Base-by-base conservation (phyloP, 1,284 basidiomycete genomes). In the Rhodotorula sp. region DNA sequence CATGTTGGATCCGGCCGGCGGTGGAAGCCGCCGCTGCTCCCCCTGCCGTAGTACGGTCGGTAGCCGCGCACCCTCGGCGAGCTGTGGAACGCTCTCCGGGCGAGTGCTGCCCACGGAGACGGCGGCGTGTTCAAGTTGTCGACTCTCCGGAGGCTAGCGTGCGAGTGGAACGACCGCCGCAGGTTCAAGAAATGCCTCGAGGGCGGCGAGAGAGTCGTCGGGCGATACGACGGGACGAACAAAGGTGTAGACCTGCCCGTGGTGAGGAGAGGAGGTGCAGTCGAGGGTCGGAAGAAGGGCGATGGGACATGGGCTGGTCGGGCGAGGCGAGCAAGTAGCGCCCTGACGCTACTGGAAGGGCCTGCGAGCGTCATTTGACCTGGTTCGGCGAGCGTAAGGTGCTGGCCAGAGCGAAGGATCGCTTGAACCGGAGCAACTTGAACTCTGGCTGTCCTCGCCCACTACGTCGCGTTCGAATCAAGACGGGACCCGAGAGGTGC, bases 31-130 rank as follows among this genome's bases (percentile, higher is more conserved):
- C 62, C 49, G 18, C 49, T 51, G 3, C 62, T 23, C 0, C 58
- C 54, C 5, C 62, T 46, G 7, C 61, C 65, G 56, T 61, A 58
- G 58, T 71, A 71, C 12, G 65, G 61, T 20, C 69, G 34, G 31
- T 51, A 46, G 5, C 60, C 64, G 1, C 57, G 39, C 46, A 6
- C 4, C 3, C 23, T 0, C 0, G 64, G 39, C 4, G 56, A 31
- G 1, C 61, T 29, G 14, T 48, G 12, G 61, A 70, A 67, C 0
- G 56, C 20, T 3, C 69, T 48, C 39, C 46, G 31, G 6, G 43
- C n/a, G 21, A 48, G 34, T 21, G n/a, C 12, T 10, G 21, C 8
- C 7, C 18, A 14, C 3, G 57, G 23, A 21, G 62, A 18, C 1
- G 16, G 54, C 0, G 16, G 54, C 5, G 48, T 23, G 6, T 39